Base-by-base conservation (phyloP, 164 flowering plant genomes). In the Cinnamomum chago region DNA sequence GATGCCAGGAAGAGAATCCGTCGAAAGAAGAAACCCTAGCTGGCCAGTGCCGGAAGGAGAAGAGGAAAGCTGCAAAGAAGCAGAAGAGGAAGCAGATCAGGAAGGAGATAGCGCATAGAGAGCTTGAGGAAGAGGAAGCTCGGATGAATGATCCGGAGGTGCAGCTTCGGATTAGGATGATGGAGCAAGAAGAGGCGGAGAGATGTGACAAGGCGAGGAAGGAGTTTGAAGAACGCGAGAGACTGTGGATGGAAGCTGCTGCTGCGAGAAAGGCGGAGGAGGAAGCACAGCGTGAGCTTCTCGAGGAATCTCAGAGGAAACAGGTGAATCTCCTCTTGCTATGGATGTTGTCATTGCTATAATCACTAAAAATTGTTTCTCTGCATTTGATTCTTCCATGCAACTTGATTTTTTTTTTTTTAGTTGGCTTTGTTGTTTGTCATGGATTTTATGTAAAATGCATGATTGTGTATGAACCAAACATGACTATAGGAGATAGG, bases 211-310 rank as follows among this genome's bases (percentile, higher is more conserved):
- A 80, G 58, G 94, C 86, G 77, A 79, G 85, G 82, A 79, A 68
- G 64, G 90, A 83, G 77, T 93, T 88, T 62, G 97, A 93, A 80
- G 97, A 90, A 80, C 83, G 97, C 15, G 99, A 95, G 81, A 84
- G 84, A 82, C 69, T 82, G 14, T 94, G 91, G 90, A 66, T 87
- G 5, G 90, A 85, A 60, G 84, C 74, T 22, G 83, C 87, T 78
- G 88, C 80, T 71, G 66, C 35, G 66, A 65, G 55, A 82, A 83
- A 76, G 84, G 84, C 76, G 22, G 83, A 82, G 76, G 85, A 86
- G 78, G 87, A 84, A 62, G 80, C 81, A 51, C 81, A 76, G 62
- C 69, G 67, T 81, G 82, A 71, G 79, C 76, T 66, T 25, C 66
- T 80, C 23, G 86, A 86, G 76, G 87, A 79, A 58, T 79, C 74